phyloP scores from a whole-genome alignment of 2,329 filamentous ascomycete species.

The Curvularia sp. region DNA sequence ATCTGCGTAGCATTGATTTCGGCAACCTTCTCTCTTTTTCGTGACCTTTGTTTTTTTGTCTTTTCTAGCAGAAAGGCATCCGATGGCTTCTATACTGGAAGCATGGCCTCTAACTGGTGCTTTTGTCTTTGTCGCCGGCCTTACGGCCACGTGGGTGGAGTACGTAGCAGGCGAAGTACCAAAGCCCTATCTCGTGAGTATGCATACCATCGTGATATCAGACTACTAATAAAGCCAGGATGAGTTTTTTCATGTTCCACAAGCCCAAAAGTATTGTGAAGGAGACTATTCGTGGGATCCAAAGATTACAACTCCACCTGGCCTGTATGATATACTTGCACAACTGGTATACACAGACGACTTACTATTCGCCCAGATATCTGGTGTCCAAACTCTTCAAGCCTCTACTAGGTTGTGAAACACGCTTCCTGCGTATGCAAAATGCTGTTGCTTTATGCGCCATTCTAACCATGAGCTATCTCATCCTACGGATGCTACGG shows the following conservation, averaged over 20 bases:
- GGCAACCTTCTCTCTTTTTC: conserved; percentile 5
- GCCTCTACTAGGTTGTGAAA: conserved; percentile 51
- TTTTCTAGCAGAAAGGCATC: conserved; percentile 1
- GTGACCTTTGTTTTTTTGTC: background rate
- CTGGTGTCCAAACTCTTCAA: conserved; percentile 50
- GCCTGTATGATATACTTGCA: conserved; percentile 60
- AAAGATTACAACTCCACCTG: conserved; percentile 96
- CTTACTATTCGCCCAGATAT: conserved; percentile 49
- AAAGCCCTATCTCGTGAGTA: conserved; percentile 65
- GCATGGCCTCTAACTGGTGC: conserved; percentile 34
- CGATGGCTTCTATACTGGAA: conserved; percentile 33
- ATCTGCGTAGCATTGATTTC: conserved; percentile 10
- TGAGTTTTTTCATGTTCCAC: conserved; percentile 87
- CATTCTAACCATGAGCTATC: conserved; percentile 41
- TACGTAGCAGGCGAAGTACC: conserved; percentile 58
- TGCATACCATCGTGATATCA: background rate
- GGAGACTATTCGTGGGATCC: conserved; percentile 82
- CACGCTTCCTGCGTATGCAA: conserved; percentile 47
- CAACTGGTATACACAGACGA: conserved; percentile 21
- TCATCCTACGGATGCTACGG: conserved; percentile 31
- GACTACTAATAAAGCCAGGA: conserved; percentile 62
- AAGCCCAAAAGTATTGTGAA: conserved; percentile 85
- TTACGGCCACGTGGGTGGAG: conserved; percentile 37
- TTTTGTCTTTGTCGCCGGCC: conserved; percentile 30
- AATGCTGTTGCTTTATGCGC: conserved; percentile 51